A percentile compares a stretch with the other conserved stretches of the same genome.
Evolutionary conservation across 164 flowering plant species (phyloP).

Genomic region (Saururus chinensis): DNA sequence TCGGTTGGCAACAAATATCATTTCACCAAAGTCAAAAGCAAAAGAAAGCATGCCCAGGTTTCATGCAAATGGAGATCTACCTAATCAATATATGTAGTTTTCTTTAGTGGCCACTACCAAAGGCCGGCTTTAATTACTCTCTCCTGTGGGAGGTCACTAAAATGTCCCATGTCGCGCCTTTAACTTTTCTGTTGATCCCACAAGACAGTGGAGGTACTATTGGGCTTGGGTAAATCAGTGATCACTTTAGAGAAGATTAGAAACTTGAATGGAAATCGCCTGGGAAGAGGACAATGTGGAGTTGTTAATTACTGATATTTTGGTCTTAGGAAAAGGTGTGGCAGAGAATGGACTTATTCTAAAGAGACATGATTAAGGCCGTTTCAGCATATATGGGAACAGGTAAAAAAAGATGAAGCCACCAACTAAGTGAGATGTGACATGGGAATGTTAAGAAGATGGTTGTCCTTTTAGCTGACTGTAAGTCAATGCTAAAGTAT

Average conservation of each 20-base stretch:
- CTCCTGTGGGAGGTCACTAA: too few species aligned
- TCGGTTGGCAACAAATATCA: not conserved
- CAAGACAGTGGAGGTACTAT: not conserved
- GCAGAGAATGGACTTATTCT: too few species aligned
- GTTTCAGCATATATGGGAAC: too few species aligned
- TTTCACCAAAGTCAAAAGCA: constrained; percentile 1
- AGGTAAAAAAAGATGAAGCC: constrained; percentile 1
- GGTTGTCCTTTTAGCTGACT: not conserved
- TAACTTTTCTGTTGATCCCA: not conserved
- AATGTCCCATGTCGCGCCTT: too few species aligned
- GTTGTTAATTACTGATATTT: too few species aligned
- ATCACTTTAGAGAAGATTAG: too few species aligned
- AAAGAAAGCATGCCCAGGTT: not conserved
- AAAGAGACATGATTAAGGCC: not conserved
- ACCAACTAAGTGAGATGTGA: constrained; percentile 2
- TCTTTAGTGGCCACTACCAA: not conserved
- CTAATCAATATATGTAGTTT: not conserved
- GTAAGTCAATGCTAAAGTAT: constrained; percentile 5
- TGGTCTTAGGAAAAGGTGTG: too few species aligned
- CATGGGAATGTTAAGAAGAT: not conserved
- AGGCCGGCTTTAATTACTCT: not conserved
- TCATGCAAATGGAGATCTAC: constrained; percentile 1
- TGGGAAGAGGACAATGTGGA: too few species aligned
- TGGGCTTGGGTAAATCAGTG: too few species aligned
- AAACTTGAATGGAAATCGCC: too few species aligned